These are phyloP conservation scores for Mycosphaerelloides madeirae DNA, from an alignment of 2,329 filamentous ascomycete genomes.

Conservation along the genomic window DNA sequence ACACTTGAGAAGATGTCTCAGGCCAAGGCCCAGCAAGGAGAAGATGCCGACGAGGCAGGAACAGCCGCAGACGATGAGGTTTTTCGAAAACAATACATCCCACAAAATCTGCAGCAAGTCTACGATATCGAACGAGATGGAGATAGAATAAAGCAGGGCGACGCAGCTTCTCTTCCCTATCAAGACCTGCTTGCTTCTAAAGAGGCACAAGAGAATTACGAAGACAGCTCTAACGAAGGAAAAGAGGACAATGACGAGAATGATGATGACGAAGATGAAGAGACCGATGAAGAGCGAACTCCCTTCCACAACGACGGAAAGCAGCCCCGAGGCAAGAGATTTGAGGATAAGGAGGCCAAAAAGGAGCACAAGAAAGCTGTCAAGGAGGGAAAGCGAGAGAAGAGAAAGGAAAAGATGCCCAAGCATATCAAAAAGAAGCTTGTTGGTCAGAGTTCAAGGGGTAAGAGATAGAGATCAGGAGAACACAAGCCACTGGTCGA, in stretches of 20 bases:
- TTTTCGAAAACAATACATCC: constrained; percentile 94
- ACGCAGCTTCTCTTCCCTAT: constrained; percentile 76
- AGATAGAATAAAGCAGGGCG: constrained; percentile 67
- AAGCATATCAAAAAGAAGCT: constrained; percentile 93
- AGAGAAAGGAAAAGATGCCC: constrained; percentile 90
- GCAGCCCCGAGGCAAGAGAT: constrained; percentile 73
- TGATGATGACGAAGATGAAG: constrained; percentile 34
- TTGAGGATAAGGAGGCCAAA: constrained; percentile 88
- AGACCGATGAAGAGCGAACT: constrained; percentile 24
- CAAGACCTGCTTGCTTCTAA: constrained; percentile 74
- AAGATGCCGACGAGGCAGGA: constrained; percentile 46
- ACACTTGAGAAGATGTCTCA: constrained; percentile 65
- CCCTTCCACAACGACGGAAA: constrained; percentile 46
- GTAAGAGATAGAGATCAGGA: constrained; percentile 52
- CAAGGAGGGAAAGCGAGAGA: constrained; percentile 93
- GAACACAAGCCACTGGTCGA: background rate
- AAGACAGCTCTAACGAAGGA: constrained; percentile 19
- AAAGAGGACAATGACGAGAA: constrained; percentile 31
- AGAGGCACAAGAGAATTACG: constrained; percentile 36
- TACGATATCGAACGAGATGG: constrained; percentile 93
- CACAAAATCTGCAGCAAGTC: constrained; percentile 90
- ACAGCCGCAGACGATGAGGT: constrained; percentile 82
- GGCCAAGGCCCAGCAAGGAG: constrained; percentile 45
- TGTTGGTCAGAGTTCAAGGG: constrained; percentile 54
- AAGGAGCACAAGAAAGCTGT: constrained; percentile 83